Evolutionary conservation across 208 protist genomes (phyloP), one percentile per base, ranked within the genome.

Genomic region (Lotmaria passim): DNA sequence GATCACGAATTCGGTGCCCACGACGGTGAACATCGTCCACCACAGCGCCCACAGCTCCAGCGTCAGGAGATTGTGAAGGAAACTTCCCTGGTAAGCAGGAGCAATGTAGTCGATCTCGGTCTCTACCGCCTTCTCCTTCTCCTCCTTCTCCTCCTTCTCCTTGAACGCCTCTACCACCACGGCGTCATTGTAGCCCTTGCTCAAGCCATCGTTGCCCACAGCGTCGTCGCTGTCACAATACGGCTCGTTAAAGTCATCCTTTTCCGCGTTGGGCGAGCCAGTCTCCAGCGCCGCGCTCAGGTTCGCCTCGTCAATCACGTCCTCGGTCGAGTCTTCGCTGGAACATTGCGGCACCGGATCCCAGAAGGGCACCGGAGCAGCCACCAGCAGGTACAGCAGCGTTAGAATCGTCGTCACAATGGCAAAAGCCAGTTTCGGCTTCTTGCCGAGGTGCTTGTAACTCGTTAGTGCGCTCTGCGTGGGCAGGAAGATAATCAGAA

Each of bases 71-170:
- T 79, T 89, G 19, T 76, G 68, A 26, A 82, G 21, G 69, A 92
- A 92, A 33, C 28, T 65, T 47, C 68, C 71, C 56, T 78, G 81
- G 57, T 89, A 92, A 62, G 86, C 81, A 21, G 86, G 86, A 1
- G 83, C 81, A 50, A 89, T 70, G 69, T 83, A 90, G 68, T 90
- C 85, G 2, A 86, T 58, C 46, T 69, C 64, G 14, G 39, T 12
- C 52, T 59, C 50, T 4, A n/a, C 36, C 36, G 30, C 51, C 31
- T 47, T 34, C 48, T 33, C 15, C 52, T 59, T 36, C 7, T 23
- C 36, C 36, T 43, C 51, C 31, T 47, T 34, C 48, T 33, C 33
- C 5, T 4, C 31, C 19, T 7, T 11, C 15, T 33, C 57, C 57
- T 48, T 28, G 41, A n/a, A 7, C 41, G n/a, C 28, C 41, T 5